Base-by-base conservation (phyloP, 139 green algal species). In the Axilococcus clingmanii region DNA sequence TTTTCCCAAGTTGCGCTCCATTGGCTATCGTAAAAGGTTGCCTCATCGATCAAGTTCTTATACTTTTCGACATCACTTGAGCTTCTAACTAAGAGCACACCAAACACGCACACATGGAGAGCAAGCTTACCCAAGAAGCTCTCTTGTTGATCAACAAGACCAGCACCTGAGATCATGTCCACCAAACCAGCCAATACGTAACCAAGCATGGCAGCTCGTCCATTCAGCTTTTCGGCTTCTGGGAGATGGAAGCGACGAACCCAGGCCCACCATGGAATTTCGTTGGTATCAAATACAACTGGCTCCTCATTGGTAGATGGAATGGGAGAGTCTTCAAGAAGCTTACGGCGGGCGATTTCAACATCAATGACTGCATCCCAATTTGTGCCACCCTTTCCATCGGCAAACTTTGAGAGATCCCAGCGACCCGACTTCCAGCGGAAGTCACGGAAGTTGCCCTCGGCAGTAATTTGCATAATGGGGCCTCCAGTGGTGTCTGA, bases 191-290 rank as follows among this genome's bases (percentile, higher is more conserved):
- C 86, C 52, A 88, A 49, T 7, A 91, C 59, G 66, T 96, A 96
- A 49, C 85, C 87, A 41, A 96, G 57, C 87, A 96, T 96, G 38
- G 79, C 81, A 8, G 87, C 87, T n/a, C 87, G 72, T 15, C 87
- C 87, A 59, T 96, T 96, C 0, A 94, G 73, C 77, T 94, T 94
- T 74, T 96, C 87, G 33, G 87, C 87, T 78, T 94, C 86, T 25
- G 86, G 86, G 45, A 96, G 76, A 67, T 96, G 87, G 82, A 95
- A 96, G 47, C 87, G 78, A 57, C 68, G 69, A 42, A 96, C 81
- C 87, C 87, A 96, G 12, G 85, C 87, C 84, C 82, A 94, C 87
- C 84, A 94, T 16, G 87, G 87, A 62, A 96, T 89, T 65, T 93
- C 81, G 31, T 32, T 43, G 20, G 87, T 96, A 76, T 96, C 87